Evolutionary conservation across 2,329 filamentous ascomycete genomes (phyloP), one percentile per base, ranked within the genome.

Genomic region (Talaromyces sp.): DNA sequence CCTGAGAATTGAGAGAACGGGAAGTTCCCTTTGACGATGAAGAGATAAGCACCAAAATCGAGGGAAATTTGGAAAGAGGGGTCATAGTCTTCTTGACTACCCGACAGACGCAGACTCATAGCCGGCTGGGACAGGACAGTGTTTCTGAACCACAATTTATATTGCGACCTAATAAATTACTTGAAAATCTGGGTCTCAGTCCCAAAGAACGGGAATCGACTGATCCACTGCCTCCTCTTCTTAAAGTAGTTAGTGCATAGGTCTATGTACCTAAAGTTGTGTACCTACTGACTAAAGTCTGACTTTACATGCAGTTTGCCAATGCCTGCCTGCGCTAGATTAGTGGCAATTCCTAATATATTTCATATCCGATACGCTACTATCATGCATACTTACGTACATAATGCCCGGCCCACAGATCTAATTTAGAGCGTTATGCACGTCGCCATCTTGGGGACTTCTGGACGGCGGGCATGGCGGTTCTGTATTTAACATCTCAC

Each of bases 141-240:
- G 8, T 3, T 37, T 16, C 31, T 54, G n/a, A 50, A 6, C 13
- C 2, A 37, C 35, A 2, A 13, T 8, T 37, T 8, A 31, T 31
- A 6, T 31, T 6, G 7, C 5, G 7, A 31, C 47, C 13, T 10
- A 24, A 37, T 56, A 33, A 37, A 10, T 37, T 14, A 13, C 33
- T 39, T 56, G 24, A 11, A n/a, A 45, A 43, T 19, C 19, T 50
- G 11, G n/a, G 33, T 31, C 43, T 19, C 33, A 31, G 33, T 61
- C 45, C 59, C 45, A 52, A 41, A 31, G 59, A 50, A 39, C 24
- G 45, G 58, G 43, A 37, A 39, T 50, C n/a, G 19, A 50, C 52
- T 27, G 10, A 24, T 13, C 11, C 33, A 39, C n/a, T 22, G n/a
- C 52, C 33, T 39, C 11, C 16, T 22, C 5, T 16, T 56, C 19